Evolutionary conservation across 352 stramenopile genomes (phyloP).

Genomic region (Globisporangium yorkense): DNA sequence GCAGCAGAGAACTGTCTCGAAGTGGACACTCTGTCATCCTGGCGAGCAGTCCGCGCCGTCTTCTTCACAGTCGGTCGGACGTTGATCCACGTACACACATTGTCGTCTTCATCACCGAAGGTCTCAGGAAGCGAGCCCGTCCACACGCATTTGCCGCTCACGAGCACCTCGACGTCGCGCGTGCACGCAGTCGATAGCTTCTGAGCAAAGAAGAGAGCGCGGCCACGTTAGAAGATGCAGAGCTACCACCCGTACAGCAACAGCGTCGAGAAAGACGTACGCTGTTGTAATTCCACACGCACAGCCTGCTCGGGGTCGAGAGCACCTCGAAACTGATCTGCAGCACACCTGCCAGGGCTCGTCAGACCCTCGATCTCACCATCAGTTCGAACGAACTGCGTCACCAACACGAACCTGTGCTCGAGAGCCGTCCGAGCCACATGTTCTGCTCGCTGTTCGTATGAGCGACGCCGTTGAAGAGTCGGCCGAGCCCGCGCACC

Average conservation of each 20-base stretch:
- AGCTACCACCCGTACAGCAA: neutral
- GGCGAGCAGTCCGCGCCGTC: slow-evolving; percentile 19
- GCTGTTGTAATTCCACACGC: slow-evolving; percentile 81
- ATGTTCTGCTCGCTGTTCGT: slow-evolving; percentile 71
- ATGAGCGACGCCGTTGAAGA: slow-evolving; percentile 58
- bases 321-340: slow-evolving; percentile 48
- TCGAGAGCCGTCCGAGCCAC: slow-evolving; percentile 63
- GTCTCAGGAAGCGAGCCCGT: slow-evolving; percentile 69
- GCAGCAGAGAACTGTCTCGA: neutral
- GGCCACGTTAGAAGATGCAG: neutral
- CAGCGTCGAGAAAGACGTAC: slow-evolving; percentile 18
- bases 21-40: neutral
- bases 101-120: slow-evolving; percentile 62
- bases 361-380: neutral
- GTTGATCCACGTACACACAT: slow-evolving; percentile 62
- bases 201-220: slow-evolving; percentile 4
- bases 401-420: slow-evolving; percentile 26
- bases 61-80: slow-evolving; percentile 32
- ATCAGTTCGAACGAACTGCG: neutral
- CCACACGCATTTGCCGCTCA: slow-evolving; percentile 61
- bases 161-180: slow-evolving; percentile 60
- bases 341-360: slow-evolving; percentile 27
- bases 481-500: slow-evolving; percentile 38
- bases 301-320: slow-evolving; percentile 48
- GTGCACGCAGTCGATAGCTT: slow-evolving; percentile 41